A percentile compares a stretch with the other conserved stretches of the same genome.
Evolutionary conservation across 1,139 yeast genomes (phyloP).

Genomic region (Taphrina confusa): DNA sequence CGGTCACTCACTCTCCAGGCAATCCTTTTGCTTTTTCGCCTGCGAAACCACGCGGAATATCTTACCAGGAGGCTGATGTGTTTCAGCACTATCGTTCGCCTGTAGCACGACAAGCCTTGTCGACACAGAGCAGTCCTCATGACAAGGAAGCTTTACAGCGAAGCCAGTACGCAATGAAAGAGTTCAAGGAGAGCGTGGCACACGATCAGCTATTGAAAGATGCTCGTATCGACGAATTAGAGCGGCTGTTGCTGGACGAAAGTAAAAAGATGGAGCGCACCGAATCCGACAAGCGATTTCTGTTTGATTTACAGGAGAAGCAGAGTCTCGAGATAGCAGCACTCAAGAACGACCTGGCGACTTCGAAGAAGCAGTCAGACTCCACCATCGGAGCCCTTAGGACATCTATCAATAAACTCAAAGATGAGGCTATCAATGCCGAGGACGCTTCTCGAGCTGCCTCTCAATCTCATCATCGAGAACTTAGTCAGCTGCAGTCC

Average conservation of each 20-base stretch:
- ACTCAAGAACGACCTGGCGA: slow-evolving; percentile 44
- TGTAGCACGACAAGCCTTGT: not conserved
- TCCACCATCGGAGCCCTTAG: slow-evolving; percentile 38
- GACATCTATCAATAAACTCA: slow-evolving; percentile 38
- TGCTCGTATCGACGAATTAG: slow-evolving; percentile 26
- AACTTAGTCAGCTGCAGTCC: slow-evolving; percentile 39
- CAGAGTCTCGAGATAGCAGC: slow-evolving; percentile 45
- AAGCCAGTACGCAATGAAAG: slow-evolving; percentile 16
- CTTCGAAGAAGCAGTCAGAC: slow-evolving; percentile 43
- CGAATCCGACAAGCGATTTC: slow-evolving; percentile 49
- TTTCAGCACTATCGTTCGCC: slow-evolving; percentile 16
- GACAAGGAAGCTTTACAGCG: not conserved
- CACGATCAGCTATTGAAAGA: slow-evolving; percentile 18
- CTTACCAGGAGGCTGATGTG: not conserved
- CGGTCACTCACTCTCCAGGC: slow-evolving; percentile 32
- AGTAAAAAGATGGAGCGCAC: slow-evolving; percentile 42
- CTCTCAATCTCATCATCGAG: slow-evolving; percentile 35
- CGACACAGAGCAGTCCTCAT: not conserved
- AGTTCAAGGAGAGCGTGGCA: slow-evolving; percentile 7
- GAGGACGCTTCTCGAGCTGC: slow-evolving; percentile 38
- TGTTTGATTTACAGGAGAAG: slow-evolving; percentile 50
- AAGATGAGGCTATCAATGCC: slow-evolving; percentile 38
- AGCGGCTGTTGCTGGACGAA: slow-evolving; percentile 17
- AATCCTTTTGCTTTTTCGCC: slow-evolving; percentile 29
- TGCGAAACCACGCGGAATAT: slow-evolving; percentile 8